Conservation (phyloP, 805 yeast species). For the Ogataea dorogensis region DNA sequence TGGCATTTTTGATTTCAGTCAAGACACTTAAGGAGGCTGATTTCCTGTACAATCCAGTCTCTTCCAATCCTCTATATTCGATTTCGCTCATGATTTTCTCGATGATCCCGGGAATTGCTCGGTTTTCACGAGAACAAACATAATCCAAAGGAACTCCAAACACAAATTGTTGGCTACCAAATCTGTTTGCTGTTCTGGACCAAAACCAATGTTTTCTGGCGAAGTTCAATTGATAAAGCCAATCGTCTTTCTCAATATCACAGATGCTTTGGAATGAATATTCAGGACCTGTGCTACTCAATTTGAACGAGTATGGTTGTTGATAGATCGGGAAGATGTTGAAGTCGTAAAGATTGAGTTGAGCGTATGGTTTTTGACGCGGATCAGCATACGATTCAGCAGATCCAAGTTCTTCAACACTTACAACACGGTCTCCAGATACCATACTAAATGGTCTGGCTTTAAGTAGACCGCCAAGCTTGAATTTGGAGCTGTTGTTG, state of each 20-base stretch:
- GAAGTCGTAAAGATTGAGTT: slow-evolving; percentile 45
- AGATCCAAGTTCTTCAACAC: slow-evolving; percentile 60
- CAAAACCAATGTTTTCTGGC: slow-evolving; percentile 56
- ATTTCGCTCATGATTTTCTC: slow-evolving; percentile 67
- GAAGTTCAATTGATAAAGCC: slow-evolving; percentile 57
- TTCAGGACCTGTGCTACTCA: slow-evolving; percentile 41
- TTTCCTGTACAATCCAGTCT: slow-evolving; percentile 84
- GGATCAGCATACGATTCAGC: slow-evolving; percentile 40
- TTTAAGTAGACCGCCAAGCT: slow-evolving; percentile 32
- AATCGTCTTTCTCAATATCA: slow-evolving; percentile 64
- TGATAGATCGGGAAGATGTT: slow-evolving; percentile 53
- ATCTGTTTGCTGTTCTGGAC: slow-evolving; percentile 37
- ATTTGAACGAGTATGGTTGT: slow-evolving; percentile 47
- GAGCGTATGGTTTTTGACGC: slow-evolving; percentile 49
- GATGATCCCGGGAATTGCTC: slow-evolving; percentile 63
- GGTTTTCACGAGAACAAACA: slow-evolving; percentile 70
- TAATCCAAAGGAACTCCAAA: slow-evolving; percentile 85
- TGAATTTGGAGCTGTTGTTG: slow-evolving; percentile 23
- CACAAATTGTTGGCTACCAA: slow-evolving; percentile 36
- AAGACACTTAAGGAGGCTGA: slow-evolving; percentile 52
- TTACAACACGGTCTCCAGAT: slow-evolving; percentile 37
- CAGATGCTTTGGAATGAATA: slow-evolving; percentile 64
- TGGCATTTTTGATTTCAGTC: slow-evolving; percentile 40
- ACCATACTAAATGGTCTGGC: slow-evolving; percentile 59
- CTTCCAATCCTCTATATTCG: slow-evolving; percentile 84